phyloP scores from a whole-genome alignment of 176 grass and related monocot species.

The Ensete glaucum region DNA sequence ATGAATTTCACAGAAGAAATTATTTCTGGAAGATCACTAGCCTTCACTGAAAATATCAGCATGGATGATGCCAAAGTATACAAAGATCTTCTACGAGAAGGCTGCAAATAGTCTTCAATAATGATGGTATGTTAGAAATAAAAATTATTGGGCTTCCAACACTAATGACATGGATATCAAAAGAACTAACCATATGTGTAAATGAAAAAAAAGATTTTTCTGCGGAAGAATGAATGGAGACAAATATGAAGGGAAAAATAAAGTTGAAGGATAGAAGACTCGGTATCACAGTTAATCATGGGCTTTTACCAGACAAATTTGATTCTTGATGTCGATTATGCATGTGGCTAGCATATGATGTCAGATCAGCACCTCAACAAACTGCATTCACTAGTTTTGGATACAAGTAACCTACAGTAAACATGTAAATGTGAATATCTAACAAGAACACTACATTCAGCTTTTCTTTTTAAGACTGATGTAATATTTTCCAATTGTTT shows the following conservation, averaged over 20 bases:
- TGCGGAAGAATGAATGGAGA: too few relatives aligned
- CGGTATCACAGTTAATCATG: too few relatives aligned
- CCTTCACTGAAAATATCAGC: constrained; percentile 78
- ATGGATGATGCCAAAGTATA: constrained; percentile 75
- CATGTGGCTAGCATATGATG: too few relatives aligned
- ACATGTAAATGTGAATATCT: not conserved
- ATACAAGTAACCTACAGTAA: not conserved
- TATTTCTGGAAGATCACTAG: constrained; percentile 42
- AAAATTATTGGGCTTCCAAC: not conserved
- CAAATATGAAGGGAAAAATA: too few relatives aligned
- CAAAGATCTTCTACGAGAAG: constrained; percentile 75
- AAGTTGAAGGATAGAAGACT: too few relatives aligned
- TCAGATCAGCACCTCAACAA: too few relatives aligned
- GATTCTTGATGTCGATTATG: not conserved
- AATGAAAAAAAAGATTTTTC: too few relatives aligned
- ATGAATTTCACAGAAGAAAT: constrained; percentile 41
- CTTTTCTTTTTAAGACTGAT: not conserved
- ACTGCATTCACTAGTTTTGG: not conserved
- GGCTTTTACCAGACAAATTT: too few relatives aligned
- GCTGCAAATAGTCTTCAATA: constrained; percentile 61
- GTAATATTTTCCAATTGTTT: not conserved
- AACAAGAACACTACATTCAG: not conserved
- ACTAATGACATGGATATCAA: not conserved
- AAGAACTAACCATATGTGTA: not conserved
- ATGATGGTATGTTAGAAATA: constrained; percentile 6